These are phyloP conservation scores for Sugiyamaella lignohabitans DNA, from an alignment of 805 yeast species.

Conservation along the genomic window DNA sequence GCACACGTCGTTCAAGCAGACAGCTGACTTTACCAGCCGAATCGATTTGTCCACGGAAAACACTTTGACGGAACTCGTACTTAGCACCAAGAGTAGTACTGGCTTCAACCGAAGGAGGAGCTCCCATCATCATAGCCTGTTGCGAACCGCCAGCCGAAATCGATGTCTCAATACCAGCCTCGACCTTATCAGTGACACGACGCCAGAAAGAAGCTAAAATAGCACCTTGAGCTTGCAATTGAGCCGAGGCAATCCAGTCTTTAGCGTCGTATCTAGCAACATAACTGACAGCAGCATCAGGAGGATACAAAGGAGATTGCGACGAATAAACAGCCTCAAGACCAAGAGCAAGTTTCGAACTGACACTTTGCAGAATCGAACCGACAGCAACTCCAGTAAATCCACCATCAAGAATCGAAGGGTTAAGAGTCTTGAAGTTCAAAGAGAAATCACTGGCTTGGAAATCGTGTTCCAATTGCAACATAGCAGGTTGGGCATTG, in stretches of 20 bases:
- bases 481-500: constrained; percentile 84
- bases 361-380: constrained; percentile 81
- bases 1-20: constrained; percentile 85
- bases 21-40: constrained; percentile 85
- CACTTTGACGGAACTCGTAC: constrained; percentile 94
- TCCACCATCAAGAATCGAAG: constrained; percentile 64
- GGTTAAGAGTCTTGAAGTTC: constrained; percentile 87
- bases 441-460: constrained; percentile 83
- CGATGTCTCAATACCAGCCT: constrained; percentile 38
- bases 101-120: constrained; percentile 83
- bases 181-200: constrained; percentile 85
- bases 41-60: constrained; percentile 92
- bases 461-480: constrained; percentile 93
- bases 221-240: constrained; percentile 88
- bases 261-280: constrained; percentile 84
- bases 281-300: constrained; percentile 86
- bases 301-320: constrained; percentile 62
- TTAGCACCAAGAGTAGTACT: constrained; percentile 92
- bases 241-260: constrained; percentile 91
- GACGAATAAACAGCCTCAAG: constrained; percentile 81
- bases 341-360: constrained; percentile 81
- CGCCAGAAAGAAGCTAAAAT: constrained; percentile 88
- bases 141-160: constrained; percentile 33
- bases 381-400: constrained; percentile 91
- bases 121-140: constrained; percentile 71